A percentile compares a stretch with the other conserved stretches of the same genome.
phyloP scores from a whole-genome alignment of 1,139 yeast species.

The Diutina neorugosa region DNA sequence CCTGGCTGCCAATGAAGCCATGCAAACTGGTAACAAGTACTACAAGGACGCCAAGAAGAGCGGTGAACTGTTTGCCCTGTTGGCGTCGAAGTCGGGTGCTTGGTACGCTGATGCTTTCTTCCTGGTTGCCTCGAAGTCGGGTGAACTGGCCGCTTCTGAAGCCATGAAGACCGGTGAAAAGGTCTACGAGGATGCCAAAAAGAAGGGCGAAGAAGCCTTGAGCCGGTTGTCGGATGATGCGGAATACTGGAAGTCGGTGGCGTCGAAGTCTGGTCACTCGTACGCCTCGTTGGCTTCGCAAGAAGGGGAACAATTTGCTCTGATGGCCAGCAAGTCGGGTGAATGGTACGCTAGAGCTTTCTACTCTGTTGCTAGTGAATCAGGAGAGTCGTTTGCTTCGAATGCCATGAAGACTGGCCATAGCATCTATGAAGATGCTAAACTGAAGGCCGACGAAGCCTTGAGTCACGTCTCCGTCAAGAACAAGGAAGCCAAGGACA shows the following conservation, averaged over 20 bases:
- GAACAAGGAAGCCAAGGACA: constrained; percentile 6
- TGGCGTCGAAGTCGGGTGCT: neutral
- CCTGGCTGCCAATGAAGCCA: neutral
- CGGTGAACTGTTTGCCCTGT: neutral
- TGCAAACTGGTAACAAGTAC: neutral
- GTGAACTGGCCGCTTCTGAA: neutral
- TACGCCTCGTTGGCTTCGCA: neutral
- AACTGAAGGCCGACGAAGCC: constrained; percentile 7
- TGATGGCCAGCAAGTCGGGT: neutral
- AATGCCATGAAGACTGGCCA: neutral
- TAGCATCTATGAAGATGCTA: neutral
- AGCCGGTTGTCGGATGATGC: neutral
- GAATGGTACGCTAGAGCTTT: constrained; percentile 1
- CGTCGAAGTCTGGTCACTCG: neutral
- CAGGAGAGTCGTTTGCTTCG: neutral
- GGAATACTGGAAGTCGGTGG: neutral
- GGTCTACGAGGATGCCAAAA: constrained; percentile 4
- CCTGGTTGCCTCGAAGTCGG: neutral
- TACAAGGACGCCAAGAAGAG: constrained; percentile 4
- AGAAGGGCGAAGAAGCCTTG: constrained; percentile 6
- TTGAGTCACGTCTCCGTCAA: constrained; percentile 5
- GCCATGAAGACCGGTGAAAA: neutral
- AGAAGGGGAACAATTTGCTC: neutral
- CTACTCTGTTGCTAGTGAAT: neutral
- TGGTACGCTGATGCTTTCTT: neutral